Evolutionary conservation across 495 filamentous ascomycete species (phyloP), one percentile per base, ranked within the genome.

Genomic region (Astrothelium subdiscretum): DNA sequence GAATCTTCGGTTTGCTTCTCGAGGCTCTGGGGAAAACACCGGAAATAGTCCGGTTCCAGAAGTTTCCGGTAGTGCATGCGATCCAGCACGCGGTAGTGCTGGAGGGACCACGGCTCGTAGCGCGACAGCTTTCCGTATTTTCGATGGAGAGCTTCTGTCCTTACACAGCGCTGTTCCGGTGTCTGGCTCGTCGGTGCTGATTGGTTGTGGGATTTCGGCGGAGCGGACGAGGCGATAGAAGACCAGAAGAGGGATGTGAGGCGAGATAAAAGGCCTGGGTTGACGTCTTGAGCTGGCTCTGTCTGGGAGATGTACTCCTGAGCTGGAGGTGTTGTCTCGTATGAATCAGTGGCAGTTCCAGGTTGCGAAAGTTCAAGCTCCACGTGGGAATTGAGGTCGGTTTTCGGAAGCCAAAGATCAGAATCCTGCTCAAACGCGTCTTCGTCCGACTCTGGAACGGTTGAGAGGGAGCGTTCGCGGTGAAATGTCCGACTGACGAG

Each of bases 41-140:
- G 20, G 62, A 72, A 72, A 32, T 66, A 58, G 2, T 63, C 44
- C 12, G 67, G 68, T 8, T 63, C 44, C 12, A 58, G 62, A 20
- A 65, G 66, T 65, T 66, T 60, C 4, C 58, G 32, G 58, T 66
- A 66, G 59, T 65, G 70, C n/a, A 73, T 62, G 1, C 29, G 40
- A 48, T 73, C 67, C 5, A 73, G 63, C 15, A 61, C 62, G 38
- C 63, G 67, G 66, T 71, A 73, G 57, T 73, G 71, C 6, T 67
- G 65, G 26, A 65, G 63, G 18, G 71, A 70, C 71, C 71, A 73
- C 3, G 69, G 71, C 38, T 71, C 62, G 32, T 66, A 38, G 26
- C 64, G 65, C 22, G 71, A 67, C 5, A 73, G 65, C 5, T 35
- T 62, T 2, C 40, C 32, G 29, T 61, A 48, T 20, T 42, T 61